A percentile compares a stretch with the other conserved stretches of the same genome.
phyloP scores from a whole-genome alignment of 2,329 filamentous ascomycete species.

The Colletotrichum sp. region DNA sequence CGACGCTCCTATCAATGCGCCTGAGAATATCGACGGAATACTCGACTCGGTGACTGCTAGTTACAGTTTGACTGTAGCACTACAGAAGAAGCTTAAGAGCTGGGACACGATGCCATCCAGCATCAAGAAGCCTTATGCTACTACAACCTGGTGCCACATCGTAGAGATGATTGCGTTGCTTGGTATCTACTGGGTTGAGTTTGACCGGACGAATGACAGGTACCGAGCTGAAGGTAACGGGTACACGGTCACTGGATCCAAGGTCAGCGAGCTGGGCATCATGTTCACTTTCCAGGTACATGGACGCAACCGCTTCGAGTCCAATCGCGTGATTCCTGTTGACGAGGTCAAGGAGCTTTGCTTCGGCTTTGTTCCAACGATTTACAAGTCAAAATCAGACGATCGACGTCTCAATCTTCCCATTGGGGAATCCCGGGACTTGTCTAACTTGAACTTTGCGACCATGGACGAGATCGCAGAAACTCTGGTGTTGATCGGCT shows the following conservation, averaged over 20 bases:
- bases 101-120: conserved; percentile 58
- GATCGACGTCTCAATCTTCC: conserved; percentile 41
- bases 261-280: conserved; percentile 54
- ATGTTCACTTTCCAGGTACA: conserved; percentile 60
- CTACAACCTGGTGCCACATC: conserved; percentile 60
- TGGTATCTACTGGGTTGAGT: conserved; percentile 64
- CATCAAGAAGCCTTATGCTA: conserved; percentile 55
- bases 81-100: conserved; percentile 39
- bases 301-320: conserved; percentile 51
- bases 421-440: conserved; percentile 45
- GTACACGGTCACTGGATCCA: conserved; percentile 52
- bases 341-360: conserved; percentile 59
- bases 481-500: conserved; percentile 58
- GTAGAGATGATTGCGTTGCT: conserved; percentile 59
- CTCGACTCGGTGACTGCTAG: too few relatives aligned
- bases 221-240: conserved; percentile 63
- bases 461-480: conserved; percentile 54
- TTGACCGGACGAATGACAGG: conserved; percentile 54
- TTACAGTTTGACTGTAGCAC: too few relatives aligned
- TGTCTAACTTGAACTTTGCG: conserved; percentile 52
- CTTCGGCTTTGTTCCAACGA: conserved; percentile 61
- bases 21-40: too few relatives aligned
- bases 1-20: too few relatives aligned
- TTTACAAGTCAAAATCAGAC: conserved; percentile 49
- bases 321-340: conserved; percentile 57